Base-by-base conservation (phyloP, 257 asterid species). In the Gentiana macrophylla region DNA sequence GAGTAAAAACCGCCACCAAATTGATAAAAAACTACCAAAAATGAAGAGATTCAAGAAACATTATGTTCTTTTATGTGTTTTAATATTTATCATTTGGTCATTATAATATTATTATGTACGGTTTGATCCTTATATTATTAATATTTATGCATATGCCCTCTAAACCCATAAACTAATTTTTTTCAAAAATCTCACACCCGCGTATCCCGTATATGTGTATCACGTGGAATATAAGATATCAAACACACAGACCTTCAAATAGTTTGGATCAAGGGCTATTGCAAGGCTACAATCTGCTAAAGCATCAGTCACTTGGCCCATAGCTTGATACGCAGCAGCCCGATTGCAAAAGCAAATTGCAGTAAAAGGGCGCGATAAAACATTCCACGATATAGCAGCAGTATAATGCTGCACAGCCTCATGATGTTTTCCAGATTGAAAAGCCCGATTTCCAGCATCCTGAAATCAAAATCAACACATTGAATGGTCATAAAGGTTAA, bases 321-420 rank as follows among this genome's bases (percentile, higher is more conserved):
- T 70, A 57, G 94, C 84, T 57, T 88, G 75, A 72, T 83, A 91
- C 50, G 95, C 95, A 66, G 97, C 97, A 50, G 98, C 97, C 41
- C 98, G 95, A 65, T 91, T 91, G 70, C 98, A 79, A 36, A 83
- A 91, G 66, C 98, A 91, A 55, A 87, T 85, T 43, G 98, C 96
- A 48, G 95, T 72, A 75, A 83, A 91, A 77, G 97, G 90, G 32
- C 80, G 94, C 44, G 98, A 87, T 75, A 87, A 97, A 57, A 80
- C 80, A 63, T 81, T 87, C 63, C 89, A 79, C 48, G 82, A 79
- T 73, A 91, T 68, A 51, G 95, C 95, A 74, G 94, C 83, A 15
- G 90, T 87, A 70, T 91, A 91, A 71, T 78, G 84, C 62, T 87
- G 93, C 70, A 85, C 74, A 67, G 98, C 97, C 66, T 83, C 97